Evolutionary conservation across 208 protist genomes (phyloP).

Genomic region (Trichomonas vaginalis): DNA sequence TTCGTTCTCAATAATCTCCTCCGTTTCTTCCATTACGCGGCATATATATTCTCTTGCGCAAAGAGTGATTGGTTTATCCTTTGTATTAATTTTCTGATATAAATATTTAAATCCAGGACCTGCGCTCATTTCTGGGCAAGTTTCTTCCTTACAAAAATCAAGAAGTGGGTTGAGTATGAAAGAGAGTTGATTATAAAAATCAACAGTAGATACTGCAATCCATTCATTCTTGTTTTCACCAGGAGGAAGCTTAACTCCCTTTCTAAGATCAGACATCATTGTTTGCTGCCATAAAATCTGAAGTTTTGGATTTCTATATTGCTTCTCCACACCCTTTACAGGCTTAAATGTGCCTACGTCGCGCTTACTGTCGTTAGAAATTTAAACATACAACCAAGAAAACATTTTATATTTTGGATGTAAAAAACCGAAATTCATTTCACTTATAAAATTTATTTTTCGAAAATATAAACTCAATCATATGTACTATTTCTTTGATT

Average conservation of each 20-base stretch:
- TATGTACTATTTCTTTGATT: no score
- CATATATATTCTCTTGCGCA: not conserved
- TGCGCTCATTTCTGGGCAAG: slow-evolving; percentile 74
- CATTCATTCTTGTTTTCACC: slow-evolving; percentile 84
- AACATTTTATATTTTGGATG: not conserved
- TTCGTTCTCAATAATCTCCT: not conserved
- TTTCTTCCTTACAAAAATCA: slow-evolving; percentile 79
- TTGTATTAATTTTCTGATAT: not conserved
- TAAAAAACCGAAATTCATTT: not conserved
- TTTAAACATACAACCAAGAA: slow-evolving; percentile 15
- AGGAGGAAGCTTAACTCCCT: slow-evolving; percentile 26
- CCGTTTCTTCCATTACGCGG: not conserved
- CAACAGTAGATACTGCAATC: slow-evolving; percentile 81
- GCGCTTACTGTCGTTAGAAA: not conserved
- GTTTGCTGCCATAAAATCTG: not conserved
- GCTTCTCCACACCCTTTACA: not conserved
- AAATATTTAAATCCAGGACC: slow-evolving; percentile 28
- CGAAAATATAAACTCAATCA: no score
- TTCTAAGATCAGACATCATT: not conserved
- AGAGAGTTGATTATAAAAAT: slow-evolving; percentile 98
- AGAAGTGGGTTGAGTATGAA: slow-evolving; percentile 88
- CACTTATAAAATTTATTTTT: not conserved
- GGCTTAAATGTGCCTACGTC: not conserved
- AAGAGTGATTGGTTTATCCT: not conserved
- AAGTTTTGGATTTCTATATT: not conserved